phyloP scores from a whole-genome alignment of 208 protist species.

The Trypanosoma boissoni region DNA sequence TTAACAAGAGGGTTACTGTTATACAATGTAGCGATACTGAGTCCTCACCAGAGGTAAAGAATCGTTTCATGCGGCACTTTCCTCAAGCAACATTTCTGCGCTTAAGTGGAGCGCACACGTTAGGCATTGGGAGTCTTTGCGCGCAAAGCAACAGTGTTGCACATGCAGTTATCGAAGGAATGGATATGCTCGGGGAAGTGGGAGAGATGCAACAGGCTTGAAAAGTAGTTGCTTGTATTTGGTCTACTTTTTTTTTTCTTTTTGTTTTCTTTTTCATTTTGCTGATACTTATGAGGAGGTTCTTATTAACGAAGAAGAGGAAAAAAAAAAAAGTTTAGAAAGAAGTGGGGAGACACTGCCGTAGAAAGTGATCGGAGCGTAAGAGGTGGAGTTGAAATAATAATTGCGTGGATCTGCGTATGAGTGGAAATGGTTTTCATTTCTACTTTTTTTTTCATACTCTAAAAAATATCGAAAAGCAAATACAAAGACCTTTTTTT shows the following conservation, averaged over 20 bases:
- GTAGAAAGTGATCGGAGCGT: too few relatives aligned
- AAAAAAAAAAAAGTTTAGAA: background rate
- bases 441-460: conserved; percentile 9
- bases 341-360: too few relatives aligned
- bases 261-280: too few relatives aligned
- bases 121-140: conserved; percentile 21
- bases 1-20: conserved; percentile 43
- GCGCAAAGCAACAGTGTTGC: conserved; percentile 12
- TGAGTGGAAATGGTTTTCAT: background rate
- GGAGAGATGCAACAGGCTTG: background rate
- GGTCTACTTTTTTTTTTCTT: conserved; percentile 1
- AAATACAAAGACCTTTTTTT: conserved; percentile 14
- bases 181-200: conserved; percentile 45
- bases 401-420: background rate
- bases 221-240: conserved; percentile 8
- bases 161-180: conserved; percentile 37
- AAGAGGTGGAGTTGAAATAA: background rate
- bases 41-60: conserved; percentile 26
- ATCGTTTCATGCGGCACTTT: conserved; percentile 27
- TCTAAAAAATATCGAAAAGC: background rate
- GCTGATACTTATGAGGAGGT: background rate
- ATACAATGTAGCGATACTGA: conserved; percentile 25
- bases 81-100: conserved; percentile 33
- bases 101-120: conserved; percentile 27
- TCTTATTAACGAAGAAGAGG: background rate